Evolutionary conservation across 2,329 filamentous ascomycete genomes (phyloP).

Genomic region (Fusarium aywerte): DNA sequence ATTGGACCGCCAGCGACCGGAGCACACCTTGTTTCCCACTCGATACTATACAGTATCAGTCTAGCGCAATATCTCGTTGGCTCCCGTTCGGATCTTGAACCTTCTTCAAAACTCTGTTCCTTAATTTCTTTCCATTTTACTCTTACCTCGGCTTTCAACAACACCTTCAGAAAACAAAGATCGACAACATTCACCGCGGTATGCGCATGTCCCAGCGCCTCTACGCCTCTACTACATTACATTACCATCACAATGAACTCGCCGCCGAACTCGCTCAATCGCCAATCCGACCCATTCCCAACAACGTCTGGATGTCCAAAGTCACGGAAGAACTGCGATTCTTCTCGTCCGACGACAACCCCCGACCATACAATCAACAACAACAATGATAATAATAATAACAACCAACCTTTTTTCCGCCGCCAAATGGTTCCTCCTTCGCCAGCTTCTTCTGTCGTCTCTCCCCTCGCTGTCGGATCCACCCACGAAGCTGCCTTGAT

Average conservation of each 20-base stretch:
- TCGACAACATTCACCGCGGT: background rate
- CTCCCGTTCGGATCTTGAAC: background rate
- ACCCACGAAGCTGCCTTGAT: constrained; percentile 47
- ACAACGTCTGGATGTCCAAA: background rate
- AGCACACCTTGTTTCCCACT: constrained; percentile 24
- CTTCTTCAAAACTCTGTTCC: background rate
- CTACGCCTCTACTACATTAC: background rate
- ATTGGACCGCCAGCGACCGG: background rate
- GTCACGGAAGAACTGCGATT: background rate
- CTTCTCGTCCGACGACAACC: constrained; percentile 1
- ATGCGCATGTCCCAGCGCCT: constrained; percentile 19
- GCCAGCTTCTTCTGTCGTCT: constrained; percentile 43
- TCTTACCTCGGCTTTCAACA: background rate
- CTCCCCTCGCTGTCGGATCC: constrained; percentile 49
- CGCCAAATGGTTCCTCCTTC: constrained; percentile 42
- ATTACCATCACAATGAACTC: constrained; percentile 39
- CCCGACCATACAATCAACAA: background rate
- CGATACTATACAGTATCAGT: background rate
- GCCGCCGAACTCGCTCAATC: constrained; percentile 40
- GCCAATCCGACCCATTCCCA: constrained; percentile 6
- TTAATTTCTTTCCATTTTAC: no score
- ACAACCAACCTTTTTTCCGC: background rate
- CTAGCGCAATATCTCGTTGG: constrained; percentile 12
- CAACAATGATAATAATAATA: no score
- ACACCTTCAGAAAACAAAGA: no score